Evolutionary conservation across 2,329 filamentous ascomycete genomes (phyloP), one percentile per base, ranked within the genome.

Genomic region (Fusarium fujikuroi): DNA sequence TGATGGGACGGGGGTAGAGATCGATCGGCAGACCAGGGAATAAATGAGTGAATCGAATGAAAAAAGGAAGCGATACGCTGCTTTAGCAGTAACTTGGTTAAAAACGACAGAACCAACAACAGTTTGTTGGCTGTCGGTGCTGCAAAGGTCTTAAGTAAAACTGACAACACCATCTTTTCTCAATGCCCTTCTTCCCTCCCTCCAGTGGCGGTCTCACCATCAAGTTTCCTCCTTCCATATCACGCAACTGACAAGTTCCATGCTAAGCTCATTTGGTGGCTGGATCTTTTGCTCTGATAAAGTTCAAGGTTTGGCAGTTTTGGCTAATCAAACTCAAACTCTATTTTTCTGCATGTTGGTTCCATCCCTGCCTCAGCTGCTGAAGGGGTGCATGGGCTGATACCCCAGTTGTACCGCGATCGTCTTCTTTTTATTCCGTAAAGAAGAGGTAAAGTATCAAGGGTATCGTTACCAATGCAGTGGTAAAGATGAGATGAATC

Each of bases 271-370:
- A 54, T 54, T 54, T 37, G 3, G 34, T 42, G 21, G 6, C 18
- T 9, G 46, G 47, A 18, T n/a, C 46, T 42, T 54, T 42, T 54
- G 58, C 12, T 28, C 10, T 50, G 42, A 7, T 32, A 34, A 40
- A 34, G 36, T 47, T 58, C 30, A 46, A n/a, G 39, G 39, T 58
- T 44, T 58, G 40, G 47, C 36, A 40, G 36, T 39, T 60, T 53
- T 39, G 36, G n/a, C 36, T 54, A 60, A 54, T 60, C n/a, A 60
- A 60, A 60, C 57, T 39, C 18, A 52, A 50, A 39, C 46, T 54
- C 21, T 32, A 60, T 25, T 52, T 53, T 42, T 25, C n/a, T 34
- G 28, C 21, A 18, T 28, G 25, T 54, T 40, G 36, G 46, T n/a
- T 34, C 1, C 28, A 54, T 42, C 57, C 57, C 46, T 42, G 46